These are phyloP conservation scores for Aeminium ludgeri DNA, from an alignment of 495 filamentous ascomycete species.

Conservation along the genomic window DNA sequence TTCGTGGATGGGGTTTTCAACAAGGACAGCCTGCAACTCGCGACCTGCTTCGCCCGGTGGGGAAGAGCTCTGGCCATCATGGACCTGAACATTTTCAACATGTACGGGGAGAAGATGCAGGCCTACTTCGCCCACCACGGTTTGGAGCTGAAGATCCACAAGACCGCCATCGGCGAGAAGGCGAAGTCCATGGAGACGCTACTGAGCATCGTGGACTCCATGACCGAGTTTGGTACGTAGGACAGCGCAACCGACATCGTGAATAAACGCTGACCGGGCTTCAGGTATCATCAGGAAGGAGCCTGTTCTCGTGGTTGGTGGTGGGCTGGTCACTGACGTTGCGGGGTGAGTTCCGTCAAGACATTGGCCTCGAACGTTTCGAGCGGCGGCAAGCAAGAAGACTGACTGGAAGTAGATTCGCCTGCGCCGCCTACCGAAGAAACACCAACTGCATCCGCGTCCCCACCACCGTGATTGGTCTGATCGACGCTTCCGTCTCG, in stretches of 20 bases:
- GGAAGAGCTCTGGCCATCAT: slow-evolving; percentile 41
- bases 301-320: slow-evolving; percentile 47
- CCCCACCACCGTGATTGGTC: slow-evolving; percentile 47
- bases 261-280: background rate
- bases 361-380: slow-evolving; percentile 25
- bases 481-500: slow-evolving; percentile 49
- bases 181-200: slow-evolving; percentile 46
- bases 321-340: slow-evolving; percentile 48
- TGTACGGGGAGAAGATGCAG: slow-evolving; percentile 43
- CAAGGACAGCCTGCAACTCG: slow-evolving; percentile 33
- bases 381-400: no score
- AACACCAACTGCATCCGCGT: slow-evolving; percentile 32
- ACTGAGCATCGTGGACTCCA: slow-evolving; percentile 42
- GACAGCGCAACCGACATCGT: slow-evolving; percentile 29
- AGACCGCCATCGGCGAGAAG: slow-evolving; percentile 48
- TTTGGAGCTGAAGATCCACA: slow-evolving; percentile 39
- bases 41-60: slow-evolving; percentile 40
- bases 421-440: slow-evolving; percentile 29
- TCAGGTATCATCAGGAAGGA: slow-evolving; percentile 26
- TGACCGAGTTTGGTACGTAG: slow-evolving; percentile 48
- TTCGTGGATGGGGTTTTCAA: slow-evolving; percentile 49
- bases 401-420: slow-evolving; percentile 32
- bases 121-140: slow-evolving; percentile 39
- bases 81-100: slow-evolving; percentile 40
- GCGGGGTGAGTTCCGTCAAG: slow-evolving; percentile 35